Percentiles rank a stretch among this genome's conserved stretches.
These are phyloP conservation scores for Geotrichum citri-aurantii DNA, from an alignment of 1,139 yeast species.

Conservation along the genomic window DNA sequence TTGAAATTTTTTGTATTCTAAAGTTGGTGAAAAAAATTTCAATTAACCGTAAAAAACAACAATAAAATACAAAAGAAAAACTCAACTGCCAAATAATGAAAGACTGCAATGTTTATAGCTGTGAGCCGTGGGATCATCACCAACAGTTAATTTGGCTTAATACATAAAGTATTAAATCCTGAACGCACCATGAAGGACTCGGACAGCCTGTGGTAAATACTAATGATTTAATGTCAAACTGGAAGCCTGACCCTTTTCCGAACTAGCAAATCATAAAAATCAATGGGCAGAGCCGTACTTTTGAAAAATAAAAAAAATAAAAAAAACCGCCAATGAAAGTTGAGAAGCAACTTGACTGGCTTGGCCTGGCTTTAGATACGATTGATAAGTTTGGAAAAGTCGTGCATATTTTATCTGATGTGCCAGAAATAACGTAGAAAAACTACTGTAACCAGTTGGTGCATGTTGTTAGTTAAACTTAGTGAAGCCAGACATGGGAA, in stretches of 20 bases:
- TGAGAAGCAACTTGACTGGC: not conserved
- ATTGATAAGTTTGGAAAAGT: not conserved
- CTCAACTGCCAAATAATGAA: not conserved
- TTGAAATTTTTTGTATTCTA: not conserved
- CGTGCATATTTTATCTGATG: not conserved
- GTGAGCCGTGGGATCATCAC: not conserved
- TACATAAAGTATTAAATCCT: no score
- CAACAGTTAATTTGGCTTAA: no score
- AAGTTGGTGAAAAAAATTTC: no score
- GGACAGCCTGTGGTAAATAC: not conserved
- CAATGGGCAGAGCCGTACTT: not conserved
- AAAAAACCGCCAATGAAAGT: not conserved
- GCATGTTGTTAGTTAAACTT: not conserved
- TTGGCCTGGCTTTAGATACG: not conserved
- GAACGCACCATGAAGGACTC: no score
- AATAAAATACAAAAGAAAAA: no score
- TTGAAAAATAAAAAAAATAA: no score
- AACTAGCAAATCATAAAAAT: not conserved
- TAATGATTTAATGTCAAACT: no score
- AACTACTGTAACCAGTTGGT: not conserved
- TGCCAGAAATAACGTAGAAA: not conserved
- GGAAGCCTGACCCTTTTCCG: no score
- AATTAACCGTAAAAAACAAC: no score
- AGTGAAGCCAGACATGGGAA: not conserved
- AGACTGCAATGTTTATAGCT: not conserved